Conservation (phyloP, 441 rosid species). For the Corymbia citriodora region DNA sequence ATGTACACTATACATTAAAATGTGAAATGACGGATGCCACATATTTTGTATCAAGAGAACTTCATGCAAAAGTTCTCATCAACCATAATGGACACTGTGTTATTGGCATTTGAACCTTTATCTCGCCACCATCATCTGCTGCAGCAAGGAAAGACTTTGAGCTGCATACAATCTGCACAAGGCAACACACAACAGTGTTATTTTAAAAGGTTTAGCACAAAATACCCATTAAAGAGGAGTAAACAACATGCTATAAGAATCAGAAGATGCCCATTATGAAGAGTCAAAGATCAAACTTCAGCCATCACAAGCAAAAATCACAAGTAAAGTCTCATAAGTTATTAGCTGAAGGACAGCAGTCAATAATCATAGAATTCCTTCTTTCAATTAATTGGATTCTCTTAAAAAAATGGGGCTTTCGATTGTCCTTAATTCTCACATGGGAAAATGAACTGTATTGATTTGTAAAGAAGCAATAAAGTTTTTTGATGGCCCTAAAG, state of each 20-base stretch:
- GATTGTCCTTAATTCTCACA: neutral
- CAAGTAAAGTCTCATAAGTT: neutral
- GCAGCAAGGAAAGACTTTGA: slow-evolving; percentile 71
- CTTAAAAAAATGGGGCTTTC: accelerated
- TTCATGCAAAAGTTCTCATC: neutral
- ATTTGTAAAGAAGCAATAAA: neutral
- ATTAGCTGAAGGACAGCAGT: neutral
- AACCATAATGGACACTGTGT: neutral
- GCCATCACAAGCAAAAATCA: neutral
- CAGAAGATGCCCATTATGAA: neutral
- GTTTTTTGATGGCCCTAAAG: neutral
- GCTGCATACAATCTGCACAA: slow-evolving; percentile 59
- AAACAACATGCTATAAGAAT: neutral
- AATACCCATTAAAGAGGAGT: neutral
- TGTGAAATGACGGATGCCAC: neutral
- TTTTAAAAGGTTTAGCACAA: neutral
- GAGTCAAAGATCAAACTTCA: neutral
- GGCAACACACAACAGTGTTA: neutral
- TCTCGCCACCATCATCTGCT: slow-evolving; percentile 78
- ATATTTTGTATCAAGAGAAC: neutral
- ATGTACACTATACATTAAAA: neutral
- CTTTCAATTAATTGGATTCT: neutral
- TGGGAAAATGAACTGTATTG: neutral
- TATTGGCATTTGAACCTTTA: slow-evolving; percentile 44
- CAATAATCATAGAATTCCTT: neutral